Percentiles rank a stretch among this genome's conserved stretches.
Evolutionary conservation across 2,329 filamentous ascomycete species (phyloP).

Genomic region (Penicillium sclerotiorum): DNA sequence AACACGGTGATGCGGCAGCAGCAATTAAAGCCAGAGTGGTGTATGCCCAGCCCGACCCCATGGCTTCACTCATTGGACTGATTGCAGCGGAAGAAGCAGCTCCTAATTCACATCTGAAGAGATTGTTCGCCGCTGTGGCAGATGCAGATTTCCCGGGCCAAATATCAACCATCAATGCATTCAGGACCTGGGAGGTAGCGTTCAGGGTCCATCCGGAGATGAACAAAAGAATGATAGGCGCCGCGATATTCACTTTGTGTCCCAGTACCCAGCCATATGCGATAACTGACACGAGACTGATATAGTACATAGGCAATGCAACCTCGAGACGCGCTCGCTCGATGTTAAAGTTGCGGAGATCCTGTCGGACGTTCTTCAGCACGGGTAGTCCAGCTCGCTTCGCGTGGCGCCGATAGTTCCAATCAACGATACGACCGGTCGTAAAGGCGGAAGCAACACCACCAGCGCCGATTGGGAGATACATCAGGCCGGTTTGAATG

Average conservation of each 20-base stretch:
- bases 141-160: conserved; percentile 40
- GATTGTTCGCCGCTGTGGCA: conserved; percentile 46
- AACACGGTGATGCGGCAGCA: conserved; percentile 20
- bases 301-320: conserved; percentile 35
- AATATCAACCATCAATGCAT: conserved; percentile 50
- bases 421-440: conserved; percentile 64
- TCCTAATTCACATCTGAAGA: conserved; percentile 44
- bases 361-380: conserved; percentile 48
- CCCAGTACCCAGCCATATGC: conserved; percentile 42
- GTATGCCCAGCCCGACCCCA: conserved; percentile 48
- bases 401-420: conserved; percentile 72
- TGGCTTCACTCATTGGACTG: conserved; percentile 39
- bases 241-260: conserved; percentile 33
- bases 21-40: conserved; percentile 40
- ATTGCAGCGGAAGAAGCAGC: conserved; percentile 44
- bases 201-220: conserved; percentile 39
- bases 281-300: conserved; percentile 30
- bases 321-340: conserved; percentile 43
- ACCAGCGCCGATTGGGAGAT: conserved; percentile 34
- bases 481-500: conserved; percentile 48
- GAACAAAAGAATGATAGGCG: conserved; percentile 37
- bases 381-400: conserved; percentile 63
- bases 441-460: conserved; percentile 27
- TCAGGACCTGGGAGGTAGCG: conserved; percentile 41
- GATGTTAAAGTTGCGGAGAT: conserved; percentile 51